Evolutionary conservation across 1,139 yeast species (phyloP).

Genomic region (Kodamaea sp.): DNA sequence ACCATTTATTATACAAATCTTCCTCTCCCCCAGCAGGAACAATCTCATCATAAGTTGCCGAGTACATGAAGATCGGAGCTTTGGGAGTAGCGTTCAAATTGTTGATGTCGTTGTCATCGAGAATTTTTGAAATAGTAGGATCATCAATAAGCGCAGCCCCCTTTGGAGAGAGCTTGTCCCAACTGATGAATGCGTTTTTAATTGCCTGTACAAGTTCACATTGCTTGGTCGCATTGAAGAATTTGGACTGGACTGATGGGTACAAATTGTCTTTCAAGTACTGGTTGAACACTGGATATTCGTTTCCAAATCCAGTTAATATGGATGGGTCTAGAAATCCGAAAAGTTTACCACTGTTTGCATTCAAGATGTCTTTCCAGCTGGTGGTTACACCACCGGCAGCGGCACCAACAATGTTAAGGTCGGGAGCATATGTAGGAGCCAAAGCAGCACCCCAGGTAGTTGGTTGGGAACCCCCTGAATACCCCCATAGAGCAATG

Average conservation of each 20-base stretch:
- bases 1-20: slow-evolving; percentile 31
- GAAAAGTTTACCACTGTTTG: slow-evolving; percentile 8
- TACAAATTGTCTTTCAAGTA: not conserved
- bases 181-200: not conserved
- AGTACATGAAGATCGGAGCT: slow-evolving; percentile 36
- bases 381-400: slow-evolving; percentile 22
- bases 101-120: not conserved
- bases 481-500: slow-evolving; percentile 21
- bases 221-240: not conserved
- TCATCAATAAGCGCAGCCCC: not conserved
- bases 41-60: slow-evolving; percentile 30
- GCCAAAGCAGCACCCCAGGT: slow-evolving; percentile 23
- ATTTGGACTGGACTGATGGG: not conserved
- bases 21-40: slow-evolving; percentile 28
- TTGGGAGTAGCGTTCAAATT: slow-evolving; percentile 21
- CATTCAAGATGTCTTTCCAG: slow-evolving; percentile 26
- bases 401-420: slow-evolving; percentile 20
- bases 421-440: slow-evolving; percentile 22
- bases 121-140: not conserved
- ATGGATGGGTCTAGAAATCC: slow-evolving; percentile 1
- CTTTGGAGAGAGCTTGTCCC: not conserved
- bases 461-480: slow-evolving; percentile 21
- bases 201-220: not conserved
- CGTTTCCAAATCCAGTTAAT: slow-evolving; percentile 12
- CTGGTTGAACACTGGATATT: slow-evolving; percentile 22